Evolutionary conservation across 768 basidiomycete genomes (phyloP).

Genomic region (Clitopilus hobsonii): DNA sequence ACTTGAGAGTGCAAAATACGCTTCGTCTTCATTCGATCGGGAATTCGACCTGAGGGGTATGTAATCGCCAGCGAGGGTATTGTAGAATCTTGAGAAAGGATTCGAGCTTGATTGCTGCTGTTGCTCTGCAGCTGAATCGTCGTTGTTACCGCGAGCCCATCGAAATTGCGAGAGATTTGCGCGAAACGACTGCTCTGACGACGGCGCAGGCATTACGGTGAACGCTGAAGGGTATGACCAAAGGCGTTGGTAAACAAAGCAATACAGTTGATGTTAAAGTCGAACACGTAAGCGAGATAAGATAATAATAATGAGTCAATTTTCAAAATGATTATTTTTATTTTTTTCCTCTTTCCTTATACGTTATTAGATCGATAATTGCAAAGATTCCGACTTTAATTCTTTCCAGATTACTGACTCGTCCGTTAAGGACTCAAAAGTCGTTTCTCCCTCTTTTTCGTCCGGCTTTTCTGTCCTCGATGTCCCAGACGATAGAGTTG

Average conservation of each 20-base stretch:
- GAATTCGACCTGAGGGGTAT: constrained; percentile 82
- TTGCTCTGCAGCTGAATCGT: constrained; percentile 58
- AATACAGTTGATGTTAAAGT: background rate
- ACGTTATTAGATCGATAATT: constrained; percentile 13
- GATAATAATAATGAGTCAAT: background rate
- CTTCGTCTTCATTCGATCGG: constrained; percentile 90
- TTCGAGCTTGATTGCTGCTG: constrained; percentile 34
- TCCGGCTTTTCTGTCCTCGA: constrained; percentile 17
- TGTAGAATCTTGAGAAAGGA: constrained; percentile 86
- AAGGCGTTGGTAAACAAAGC: background rate
- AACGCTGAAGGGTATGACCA: background rate
- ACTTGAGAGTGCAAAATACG: constrained; percentile 86
- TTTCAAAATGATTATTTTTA: background rate
- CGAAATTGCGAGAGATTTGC: constrained; percentile 79
- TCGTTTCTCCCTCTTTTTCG: constrained; percentile 9
- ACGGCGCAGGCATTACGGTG: constrained; percentile 14
- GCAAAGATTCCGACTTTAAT: constrained; percentile 13
- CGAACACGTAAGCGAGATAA: background rate
- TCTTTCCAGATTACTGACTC: constrained; percentile 19
- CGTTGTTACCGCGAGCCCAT: constrained; percentile 70
- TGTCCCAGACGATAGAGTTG: constrained; percentile 64
- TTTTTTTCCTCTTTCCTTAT: constrained; percentile 1
- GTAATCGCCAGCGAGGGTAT: constrained; percentile 79
- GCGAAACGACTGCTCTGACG: constrained; percentile 67
- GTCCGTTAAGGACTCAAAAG: constrained; percentile 26